phyloP scores from a whole-genome alignment of 371 early-diverging fungal species.

The Apophysomyces elegans region DNA sequence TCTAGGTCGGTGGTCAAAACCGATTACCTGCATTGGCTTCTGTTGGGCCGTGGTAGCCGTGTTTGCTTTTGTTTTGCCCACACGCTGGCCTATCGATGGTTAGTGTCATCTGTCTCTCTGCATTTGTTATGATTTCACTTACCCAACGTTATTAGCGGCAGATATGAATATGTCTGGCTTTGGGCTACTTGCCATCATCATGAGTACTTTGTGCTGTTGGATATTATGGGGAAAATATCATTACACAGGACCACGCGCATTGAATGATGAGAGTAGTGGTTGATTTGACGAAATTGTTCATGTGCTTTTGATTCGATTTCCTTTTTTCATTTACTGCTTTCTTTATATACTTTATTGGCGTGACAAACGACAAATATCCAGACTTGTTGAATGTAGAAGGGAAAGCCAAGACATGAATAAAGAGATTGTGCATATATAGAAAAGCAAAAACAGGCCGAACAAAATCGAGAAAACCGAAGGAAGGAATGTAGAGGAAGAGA shows the following conservation, averaged over 20 bases:
- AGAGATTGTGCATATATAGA: background rate
- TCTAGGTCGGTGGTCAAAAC: constrained; percentile 32
- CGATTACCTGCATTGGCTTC: constrained; percentile 35
- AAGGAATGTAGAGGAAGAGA: background rate
- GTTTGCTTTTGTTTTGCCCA: constrained; percentile 38
- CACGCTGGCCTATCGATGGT: constrained; percentile 44
- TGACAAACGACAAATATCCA: background rate
- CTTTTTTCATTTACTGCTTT: background rate
- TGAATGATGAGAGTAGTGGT: constrained; percentile 21
- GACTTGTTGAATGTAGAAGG: background rate
- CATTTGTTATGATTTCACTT: too few species aligned
- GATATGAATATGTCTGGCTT: constrained; percentile 31
- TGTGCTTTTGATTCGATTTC: too few species aligned
- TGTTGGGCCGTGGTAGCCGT: constrained; percentile 40
- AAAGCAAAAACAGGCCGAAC: background rate
- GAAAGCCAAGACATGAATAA: background rate
- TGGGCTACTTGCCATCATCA: constrained; percentile 18
- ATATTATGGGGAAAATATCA: constrained; percentile 29
- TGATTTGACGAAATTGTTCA: background rate
- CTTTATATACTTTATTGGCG: background rate
- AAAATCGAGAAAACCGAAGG: background rate
- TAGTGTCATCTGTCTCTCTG: too few species aligned
- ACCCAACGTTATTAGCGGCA: constrained; percentile 14
- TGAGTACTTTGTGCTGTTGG: constrained; percentile 26
- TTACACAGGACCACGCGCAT: constrained; percentile 34